Percentiles rank a stretch among this genome's conserved stretches.
These are phyloP conservation scores for Malassezia sympodialis DNA, from an alignment of 1,284 basidiomycete genomes.

Conservation along the genomic window DNA sequence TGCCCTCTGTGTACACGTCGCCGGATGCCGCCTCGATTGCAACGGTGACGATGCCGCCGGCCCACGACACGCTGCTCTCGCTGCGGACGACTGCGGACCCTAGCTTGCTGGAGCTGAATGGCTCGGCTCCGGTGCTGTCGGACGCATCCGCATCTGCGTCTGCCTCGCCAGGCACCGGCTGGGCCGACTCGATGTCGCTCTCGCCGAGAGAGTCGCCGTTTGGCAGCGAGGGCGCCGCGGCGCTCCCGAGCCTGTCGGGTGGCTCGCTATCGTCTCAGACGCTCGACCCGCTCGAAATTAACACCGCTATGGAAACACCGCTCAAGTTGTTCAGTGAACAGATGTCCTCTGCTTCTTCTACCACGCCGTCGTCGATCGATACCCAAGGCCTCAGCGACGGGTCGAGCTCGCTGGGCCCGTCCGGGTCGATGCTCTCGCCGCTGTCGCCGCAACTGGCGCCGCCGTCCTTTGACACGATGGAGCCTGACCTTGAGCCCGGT, in stretches of 20 bases:
- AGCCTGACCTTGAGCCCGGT: not conserved
- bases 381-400: slow-evolving; percentile 7
- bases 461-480: slow-evolving; percentile 7
- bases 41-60: not conserved
- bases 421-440: slow-evolving; percentile 2
- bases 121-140: not conserved
- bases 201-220: slow-evolving; percentile 2
- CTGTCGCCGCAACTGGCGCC: slow-evolving; percentile 17
- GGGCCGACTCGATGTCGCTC: not conserved
- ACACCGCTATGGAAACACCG: slow-evolving; percentile 12
- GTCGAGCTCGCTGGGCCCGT: not conserved
- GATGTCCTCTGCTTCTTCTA: not conserved
- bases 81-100: slow-evolving; percentile 15
- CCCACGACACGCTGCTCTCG: slow-evolving; percentile 6
- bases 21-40: not conserved
- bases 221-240: not conserved
- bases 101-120: slow-evolving; percentile 12
- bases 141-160: not conserved
- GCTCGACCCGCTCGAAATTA: slow-evolving; percentile 6
- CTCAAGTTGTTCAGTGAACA: slow-evolving; percentile 18
- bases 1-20: not conserved
- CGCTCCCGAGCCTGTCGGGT: not conserved
- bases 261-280: slow-evolving; percentile 1
- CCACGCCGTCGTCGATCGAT: slow-evolving; percentile 10
- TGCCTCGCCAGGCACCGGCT: not conserved